phyloP scores from a whole-genome alignment of 805 yeast genomes.

The Saccharomyces jurei region DNA sequence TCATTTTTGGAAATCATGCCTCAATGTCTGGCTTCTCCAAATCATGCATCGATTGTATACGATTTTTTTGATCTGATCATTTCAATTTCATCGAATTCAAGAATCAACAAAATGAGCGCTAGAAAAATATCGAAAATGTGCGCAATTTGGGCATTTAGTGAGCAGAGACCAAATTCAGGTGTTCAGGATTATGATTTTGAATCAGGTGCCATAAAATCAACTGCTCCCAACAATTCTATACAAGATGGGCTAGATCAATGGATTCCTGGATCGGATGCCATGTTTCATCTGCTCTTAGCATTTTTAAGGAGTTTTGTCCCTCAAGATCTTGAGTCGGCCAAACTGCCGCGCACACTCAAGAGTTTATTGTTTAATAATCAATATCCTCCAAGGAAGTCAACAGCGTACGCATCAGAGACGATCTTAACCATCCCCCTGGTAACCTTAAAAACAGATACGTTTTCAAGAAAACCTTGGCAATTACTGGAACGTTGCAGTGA shows the following conservation, averaged over 20 bases:
- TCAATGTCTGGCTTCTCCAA: slow-evolving; percentile 68
- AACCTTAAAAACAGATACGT: slow-evolving; percentile 40
- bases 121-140: slow-evolving; percentile 74
- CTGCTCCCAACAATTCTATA: slow-evolving; percentile 35
- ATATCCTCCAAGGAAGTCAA: slow-evolving; percentile 62
- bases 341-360: slow-evolving; percentile 59
- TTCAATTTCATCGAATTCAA: slow-evolving; percentile 69
- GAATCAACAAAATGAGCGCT: slow-evolving; percentile 69
- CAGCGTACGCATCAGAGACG: slow-evolving; percentile 33
- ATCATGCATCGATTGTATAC: slow-evolving; percentile 83
- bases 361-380: slow-evolving; percentile 53
- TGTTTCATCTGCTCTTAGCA: slow-evolving; percentile 70
- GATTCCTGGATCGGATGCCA: slow-evolving; percentile 78
- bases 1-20: slow-evolving; percentile 83
- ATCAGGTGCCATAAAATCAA: slow-evolving; percentile 6
- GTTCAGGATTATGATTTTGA: slow-evolving; percentile 27
- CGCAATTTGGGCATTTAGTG: slow-evolving; percentile 79
- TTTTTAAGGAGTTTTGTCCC: slow-evolving; percentile 75
- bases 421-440: slow-evolving; percentile 56
- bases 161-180: slow-evolving; percentile 9
- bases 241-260: slow-evolving; percentile 67
- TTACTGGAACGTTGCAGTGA: slow-evolving; percentile 50
- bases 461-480: slow-evolving; percentile 46
- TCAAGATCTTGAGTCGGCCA: slow-evolving; percentile 43
- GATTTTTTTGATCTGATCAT: slow-evolving; percentile 79